These are phyloP conservation scores for Hansenula lynferdii DNA, from an alignment of 1,139 yeast species.

Conservation along the genomic window DNA sequence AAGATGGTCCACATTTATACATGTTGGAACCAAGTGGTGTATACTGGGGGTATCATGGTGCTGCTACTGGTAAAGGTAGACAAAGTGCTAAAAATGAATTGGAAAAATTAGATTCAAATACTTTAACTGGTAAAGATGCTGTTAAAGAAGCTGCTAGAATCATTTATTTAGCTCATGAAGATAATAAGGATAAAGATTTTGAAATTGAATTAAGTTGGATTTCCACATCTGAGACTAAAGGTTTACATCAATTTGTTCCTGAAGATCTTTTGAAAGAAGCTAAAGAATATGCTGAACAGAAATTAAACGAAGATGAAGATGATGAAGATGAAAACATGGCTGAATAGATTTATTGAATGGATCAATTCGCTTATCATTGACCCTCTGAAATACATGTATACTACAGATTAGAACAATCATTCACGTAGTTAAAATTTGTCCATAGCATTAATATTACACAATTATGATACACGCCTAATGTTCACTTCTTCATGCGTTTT, in stretches of 20 bases:
- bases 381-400: background rate
- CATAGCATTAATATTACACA: too few relatives aligned
- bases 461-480: too few relatives aligned
- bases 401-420: background rate
- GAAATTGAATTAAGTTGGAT: conserved; percentile 95
- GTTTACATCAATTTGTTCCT: conserved; percentile 79
- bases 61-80: conserved; percentile 97
- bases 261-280: conserved; percentile 78
- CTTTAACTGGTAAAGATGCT: conserved; percentile 72
- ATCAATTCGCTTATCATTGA: too few relatives aligned
- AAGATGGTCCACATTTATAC: conserved; percentile 83
- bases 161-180: conserved; percentile 93
- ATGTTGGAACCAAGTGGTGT: conserved; percentile 98
- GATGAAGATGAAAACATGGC: conserved; percentile 37
- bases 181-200: conserved; percentile 94
- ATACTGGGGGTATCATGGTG: conserved; percentile 96
- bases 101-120: conserved; percentile 78
- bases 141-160: conserved; percentile 92
- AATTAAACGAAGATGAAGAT: conserved; percentile 69
- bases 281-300: conserved; percentile 73
- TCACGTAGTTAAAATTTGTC: background rate
- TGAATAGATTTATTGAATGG: conserved; percentile 14
- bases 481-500: conserved; percentile 1
- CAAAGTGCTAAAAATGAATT: conserved; percentile 95
- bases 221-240: conserved; percentile 67